Evolutionary conservation across 1,284 basidiomycete species (phyloP).

Genomic region (Cystobasidium sp.): DNA sequence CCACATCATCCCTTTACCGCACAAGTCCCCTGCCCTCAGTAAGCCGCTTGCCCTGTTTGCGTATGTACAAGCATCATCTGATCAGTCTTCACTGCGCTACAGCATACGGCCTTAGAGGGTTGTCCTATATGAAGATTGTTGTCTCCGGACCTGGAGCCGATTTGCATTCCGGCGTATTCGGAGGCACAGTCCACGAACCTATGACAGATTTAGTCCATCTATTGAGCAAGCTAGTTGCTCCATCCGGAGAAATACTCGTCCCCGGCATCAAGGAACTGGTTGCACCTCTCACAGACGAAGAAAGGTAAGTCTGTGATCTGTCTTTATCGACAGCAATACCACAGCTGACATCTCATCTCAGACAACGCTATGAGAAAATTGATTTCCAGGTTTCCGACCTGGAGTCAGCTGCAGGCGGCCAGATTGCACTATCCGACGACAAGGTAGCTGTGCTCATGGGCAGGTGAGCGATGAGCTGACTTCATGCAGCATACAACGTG

Average conservation of each 20-base stretch:
- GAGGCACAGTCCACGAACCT: constrained; percentile 80
- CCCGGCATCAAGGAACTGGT: constrained; percentile 92
- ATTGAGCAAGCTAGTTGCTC: constrained; percentile 77
- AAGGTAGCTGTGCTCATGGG: constrained; percentile 87
- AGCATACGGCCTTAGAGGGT: constrained; percentile 69
- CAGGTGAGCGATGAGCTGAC: constrained; percentile 59
- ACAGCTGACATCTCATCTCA: constrained; percentile 51
- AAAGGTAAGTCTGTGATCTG: too few relatives aligned
- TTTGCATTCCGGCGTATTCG: constrained; percentile 86
- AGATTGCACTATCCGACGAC: constrained; percentile 76
- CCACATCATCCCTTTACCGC: too few relatives aligned
- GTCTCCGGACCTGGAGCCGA: constrained; percentile 85
- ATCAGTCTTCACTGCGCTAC: too few relatives aligned
- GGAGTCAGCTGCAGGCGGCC: constrained; percentile 75
- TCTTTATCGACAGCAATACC: too few relatives aligned
- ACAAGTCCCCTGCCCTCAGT: constrained; percentile 32
- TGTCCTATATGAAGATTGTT: constrained; percentile 85
- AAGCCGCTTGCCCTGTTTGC: too few relatives aligned
- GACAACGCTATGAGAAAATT: constrained; percentile 71
- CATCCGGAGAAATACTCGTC: constrained; percentile 81
- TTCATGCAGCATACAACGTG: too few relatives aligned
- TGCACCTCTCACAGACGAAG: constrained; percentile 72
- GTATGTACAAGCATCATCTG: too few relatives aligned
- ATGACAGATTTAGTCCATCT: constrained; percentile 68
- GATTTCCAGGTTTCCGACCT: constrained; percentile 73